Base-by-base conservation (phyloP, 2,329 filamentous ascomycete species). In the Colletotrichum liriopes region DNA sequence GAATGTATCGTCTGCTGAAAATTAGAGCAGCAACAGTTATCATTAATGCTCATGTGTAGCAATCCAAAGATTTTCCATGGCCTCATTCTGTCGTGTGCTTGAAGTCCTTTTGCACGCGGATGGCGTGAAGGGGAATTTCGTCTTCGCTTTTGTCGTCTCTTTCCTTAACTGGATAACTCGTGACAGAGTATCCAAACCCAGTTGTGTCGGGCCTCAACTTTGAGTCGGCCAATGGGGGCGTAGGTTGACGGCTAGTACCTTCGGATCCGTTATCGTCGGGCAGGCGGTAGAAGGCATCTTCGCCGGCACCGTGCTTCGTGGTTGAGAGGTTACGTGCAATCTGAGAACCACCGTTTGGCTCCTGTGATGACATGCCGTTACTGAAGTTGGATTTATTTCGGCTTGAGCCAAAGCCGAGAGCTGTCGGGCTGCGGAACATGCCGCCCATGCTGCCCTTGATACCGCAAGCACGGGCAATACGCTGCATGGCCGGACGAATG, bases 401-500 rank as follows among this genome's bases (percentile, higher is more conserved):
- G 32, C 76, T 78, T 52, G 78, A 78, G 11, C 77, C 74, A 45
- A 77, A 76, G 1, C 77, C 76, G 18, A 76, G 67, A 14, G 70
- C 73, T 14, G 73, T 73, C 16, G 67, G 41, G 56, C 43, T 52
- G 56, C 73, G 73, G 29, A 79, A 77, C 55, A 82, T 80, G 61
- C 80, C 80, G n/a, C 80, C 79, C 37, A 71, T 73, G 8, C 77
- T 58, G 12, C 77, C 75, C 69, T 84, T 85, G 23, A 86, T 80
- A n/a, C 84, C 82, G 14, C 85, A 74, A 3, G 78, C 80, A 6
- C 83, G 81, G 3, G 83, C 79, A 9, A 84, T 78, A 12, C 75
- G 23, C 4, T 80, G 79, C 41, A 87, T 74, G 18, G 86, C 81
- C 3, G 86, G 86, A 7, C 86, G 82, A 49, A 89, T 79, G 0